Evolutionary conservation across 306 rosid species (phyloP).

Genomic region (Potentilla sterilis): DNA sequence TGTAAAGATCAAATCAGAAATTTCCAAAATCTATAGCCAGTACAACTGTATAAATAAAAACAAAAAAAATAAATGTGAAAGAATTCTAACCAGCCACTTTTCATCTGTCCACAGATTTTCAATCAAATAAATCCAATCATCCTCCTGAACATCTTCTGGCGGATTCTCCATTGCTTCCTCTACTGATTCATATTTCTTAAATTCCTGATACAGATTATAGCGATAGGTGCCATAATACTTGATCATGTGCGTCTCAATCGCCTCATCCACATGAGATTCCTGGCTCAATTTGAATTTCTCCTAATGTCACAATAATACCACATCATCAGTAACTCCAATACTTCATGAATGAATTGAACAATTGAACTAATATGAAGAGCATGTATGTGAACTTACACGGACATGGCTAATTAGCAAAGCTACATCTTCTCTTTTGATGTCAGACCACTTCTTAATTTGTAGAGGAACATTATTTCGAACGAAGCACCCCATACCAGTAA

Average conservation of each 20-base stretch:
- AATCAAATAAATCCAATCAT: background rate
- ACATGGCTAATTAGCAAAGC: background rate
- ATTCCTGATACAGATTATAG: background rate
- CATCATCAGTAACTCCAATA: no score
- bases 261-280: background rate
- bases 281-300: background rate
- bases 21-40: background rate
- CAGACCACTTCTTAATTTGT: background rate
- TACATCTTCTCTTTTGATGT: background rate
- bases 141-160: background rate
- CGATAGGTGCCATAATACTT: background rate
- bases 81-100: background rate
- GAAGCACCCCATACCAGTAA: background rate
- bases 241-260: background rate
- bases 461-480: background rate
- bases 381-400: background rate
- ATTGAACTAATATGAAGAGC: no score
- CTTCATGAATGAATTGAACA: no score
- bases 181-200: background rate
- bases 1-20: background rate
- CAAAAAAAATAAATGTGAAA: no score
- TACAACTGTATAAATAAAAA: no score
- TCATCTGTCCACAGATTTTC: background rate
- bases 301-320: no score
- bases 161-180: background rate